A percentile compares a stretch with the other conserved stretches of the same genome.
These are phyloP conservation scores for Apodospora peruviana DNA, from an alignment of 495 filamentous ascomycete genomes.

Conservation along the genomic window DNA sequence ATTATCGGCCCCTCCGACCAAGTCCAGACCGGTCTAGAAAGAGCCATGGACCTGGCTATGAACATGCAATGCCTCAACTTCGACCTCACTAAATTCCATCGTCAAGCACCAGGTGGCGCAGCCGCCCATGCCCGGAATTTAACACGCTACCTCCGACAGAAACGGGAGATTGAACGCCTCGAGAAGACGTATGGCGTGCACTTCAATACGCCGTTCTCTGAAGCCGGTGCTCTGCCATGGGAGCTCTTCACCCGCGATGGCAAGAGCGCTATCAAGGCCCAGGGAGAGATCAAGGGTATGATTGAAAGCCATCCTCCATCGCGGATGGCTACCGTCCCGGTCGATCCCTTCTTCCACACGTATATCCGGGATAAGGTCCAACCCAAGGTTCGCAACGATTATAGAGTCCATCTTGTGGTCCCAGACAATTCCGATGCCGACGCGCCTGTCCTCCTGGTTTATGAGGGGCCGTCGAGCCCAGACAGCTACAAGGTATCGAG, in stretches of 20 bases:
- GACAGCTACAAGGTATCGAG: slow-evolving; percentile 63
- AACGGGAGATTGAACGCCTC: slow-evolving; percentile 68
- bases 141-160: slow-evolving; percentile 74
- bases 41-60: slow-evolving; percentile 73
- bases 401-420: slow-evolving; percentile 73
- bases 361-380: slow-evolving; percentile 62
- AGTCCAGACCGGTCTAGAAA: slow-evolving; percentile 67
- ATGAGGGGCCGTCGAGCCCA: slow-evolving; percentile 60
- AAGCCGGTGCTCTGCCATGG: slow-evolving; percentile 64
- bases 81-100: slow-evolving; percentile 71
- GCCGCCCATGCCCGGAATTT: slow-evolving; percentile 75
- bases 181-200: slow-evolving; percentile 72
- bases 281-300: slow-evolving; percentile 73
- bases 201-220: slow-evolving; percentile 66
- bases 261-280: slow-evolving; percentile 75
- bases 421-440: slow-evolving; percentile 57
- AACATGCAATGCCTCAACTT: slow-evolving; percentile 73
- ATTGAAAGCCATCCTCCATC: slow-evolving; percentile 75
- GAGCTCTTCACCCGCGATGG: slow-evolving; percentile 78
- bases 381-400: slow-evolving; percentile 60
- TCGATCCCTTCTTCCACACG: slow-evolving; percentile 84
- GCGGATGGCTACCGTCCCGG: slow-evolving; percentile 58
- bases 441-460: slow-evolving; percentile 73
- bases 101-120: slow-evolving; percentile 63
- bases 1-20: slow-evolving; percentile 73